phyloP scores from a whole-genome alignment of 1,284 basidiomycete species.

The Termitomyces sp. region DNA sequence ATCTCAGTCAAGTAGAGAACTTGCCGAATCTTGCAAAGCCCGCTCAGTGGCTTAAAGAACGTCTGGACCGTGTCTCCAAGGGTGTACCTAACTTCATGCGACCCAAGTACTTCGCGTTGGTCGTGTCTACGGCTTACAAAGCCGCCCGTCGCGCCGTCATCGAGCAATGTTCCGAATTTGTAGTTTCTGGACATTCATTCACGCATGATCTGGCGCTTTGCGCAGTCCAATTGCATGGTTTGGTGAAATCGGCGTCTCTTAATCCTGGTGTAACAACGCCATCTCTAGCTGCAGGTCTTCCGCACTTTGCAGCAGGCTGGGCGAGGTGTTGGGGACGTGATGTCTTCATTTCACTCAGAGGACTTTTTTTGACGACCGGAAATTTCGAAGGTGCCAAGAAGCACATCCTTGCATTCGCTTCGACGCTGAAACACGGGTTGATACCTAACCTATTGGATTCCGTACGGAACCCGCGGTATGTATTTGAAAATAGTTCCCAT shows the following conservation, averaged over 20 bases:
- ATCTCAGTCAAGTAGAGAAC: constrained; percentile 54
- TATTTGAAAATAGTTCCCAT: constrained; percentile 11
- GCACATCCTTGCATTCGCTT: constrained; percentile 88
- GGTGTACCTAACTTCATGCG: constrained; percentile 81
- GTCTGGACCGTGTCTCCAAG: constrained; percentile 74
- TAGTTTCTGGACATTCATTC: constrained; percentile 80
- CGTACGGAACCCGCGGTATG: constrained; percentile 72
- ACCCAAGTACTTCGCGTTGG: constrained; percentile 90
- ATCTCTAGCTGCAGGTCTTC: constrained; percentile 89
- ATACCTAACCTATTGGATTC: constrained; percentile 94
- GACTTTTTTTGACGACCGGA: constrained; percentile 89
- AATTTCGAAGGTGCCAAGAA: constrained; percentile 80
- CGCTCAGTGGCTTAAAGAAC: constrained; percentile 77
- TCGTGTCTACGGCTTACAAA: constrained; percentile 88
- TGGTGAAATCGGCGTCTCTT: constrained; percentile 84
- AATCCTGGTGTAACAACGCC: constrained; percentile 66
- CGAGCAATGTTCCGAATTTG: constrained; percentile 84
- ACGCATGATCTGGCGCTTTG: constrained; percentile 85
- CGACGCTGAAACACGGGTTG: constrained; percentile 82
- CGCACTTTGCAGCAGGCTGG: constrained; percentile 90
- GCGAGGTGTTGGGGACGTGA: constrained; percentile 97
- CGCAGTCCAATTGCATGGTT: constrained; percentile 88
- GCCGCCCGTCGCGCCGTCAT: constrained; percentile 76
- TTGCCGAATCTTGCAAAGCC: constrained; percentile 70
- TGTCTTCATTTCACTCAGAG: constrained; percentile 90